Evolutionary conservation across 306 rosid species (phyloP).

Genomic region (Fragaria ananassa): DNA sequence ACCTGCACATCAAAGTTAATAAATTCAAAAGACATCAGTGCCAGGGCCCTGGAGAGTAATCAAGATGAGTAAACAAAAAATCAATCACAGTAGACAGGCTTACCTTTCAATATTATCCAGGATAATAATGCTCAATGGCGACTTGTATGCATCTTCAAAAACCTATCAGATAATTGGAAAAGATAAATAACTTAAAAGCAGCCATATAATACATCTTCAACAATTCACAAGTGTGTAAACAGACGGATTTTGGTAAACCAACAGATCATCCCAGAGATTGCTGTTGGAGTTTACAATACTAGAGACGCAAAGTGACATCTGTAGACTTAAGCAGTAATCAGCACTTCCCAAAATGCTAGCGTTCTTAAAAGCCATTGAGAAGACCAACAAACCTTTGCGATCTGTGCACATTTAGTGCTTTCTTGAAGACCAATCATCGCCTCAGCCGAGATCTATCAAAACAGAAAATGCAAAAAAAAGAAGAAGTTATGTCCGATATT

Average conservation of each 20-base stretch:
- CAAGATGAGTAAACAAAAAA: not conserved
- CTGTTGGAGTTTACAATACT: not conserved
- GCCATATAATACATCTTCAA: conserved; percentile 8
- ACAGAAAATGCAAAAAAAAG: conserved; percentile 12
- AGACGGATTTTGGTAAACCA: not conserved
- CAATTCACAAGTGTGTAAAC: not conserved
- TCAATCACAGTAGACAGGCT: not conserved
- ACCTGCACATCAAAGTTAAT: conserved; percentile 36
- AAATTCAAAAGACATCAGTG: not conserved
- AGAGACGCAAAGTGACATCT: conserved; percentile 18
- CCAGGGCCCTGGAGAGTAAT: not conserved
- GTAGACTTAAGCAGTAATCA: conserved; percentile 9
- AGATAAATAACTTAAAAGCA: not conserved
- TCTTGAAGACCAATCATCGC: conserved; percentile 95
- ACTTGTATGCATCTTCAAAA: conserved; percentile 98
- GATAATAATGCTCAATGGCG: conserved; percentile 88
- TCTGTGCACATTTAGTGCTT: conserved; percentile 88
- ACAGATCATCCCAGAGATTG: not conserved
- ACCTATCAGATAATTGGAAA: conserved; percentile 46
- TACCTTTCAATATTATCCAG: conserved; percentile 98
- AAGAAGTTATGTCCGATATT: conserved; percentile 16
- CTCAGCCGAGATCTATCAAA: conserved; percentile 78
- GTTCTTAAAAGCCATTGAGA: conserved; percentile 14
- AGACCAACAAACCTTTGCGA: conserved; percentile 76
- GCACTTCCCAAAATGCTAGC: conserved; percentile 10